These are phyloP conservation scores for Apophysomyces elegans DNA, from an alignment of 371 early-diverging fungal genomes.

Conservation along the genomic window DNA sequence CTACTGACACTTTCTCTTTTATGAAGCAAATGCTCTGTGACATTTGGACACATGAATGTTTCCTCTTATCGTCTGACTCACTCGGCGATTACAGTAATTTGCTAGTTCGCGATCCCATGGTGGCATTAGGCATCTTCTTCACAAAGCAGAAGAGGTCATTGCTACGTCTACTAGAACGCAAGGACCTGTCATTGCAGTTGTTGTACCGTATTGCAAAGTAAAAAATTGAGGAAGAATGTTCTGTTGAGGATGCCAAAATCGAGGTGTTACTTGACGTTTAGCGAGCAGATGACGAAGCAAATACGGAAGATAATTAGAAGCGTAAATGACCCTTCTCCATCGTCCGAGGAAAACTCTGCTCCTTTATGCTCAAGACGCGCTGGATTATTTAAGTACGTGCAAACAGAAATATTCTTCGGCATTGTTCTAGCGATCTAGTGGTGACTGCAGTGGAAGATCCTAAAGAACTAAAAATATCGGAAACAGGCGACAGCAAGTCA, in stretches of 20 bases:
- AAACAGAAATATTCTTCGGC: too few species aligned
- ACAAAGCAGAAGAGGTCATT: slow-evolving; percentile 8
- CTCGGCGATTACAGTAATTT: neutral
- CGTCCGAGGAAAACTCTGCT: too few species aligned
- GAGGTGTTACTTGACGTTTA: too few species aligned
- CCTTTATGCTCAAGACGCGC: too few species aligned
- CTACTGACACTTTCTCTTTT: neutral
- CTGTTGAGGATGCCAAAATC: too few species aligned
- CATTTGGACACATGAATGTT: slow-evolving; percentile 3
- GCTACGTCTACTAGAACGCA: neutral
- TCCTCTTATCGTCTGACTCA: slow-evolving; percentile 1
- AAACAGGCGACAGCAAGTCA: neutral
- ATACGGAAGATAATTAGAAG: too few species aligned
- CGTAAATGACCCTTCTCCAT: too few species aligned
- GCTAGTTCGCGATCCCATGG: slow-evolving; percentile 1
- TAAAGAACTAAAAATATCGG: slow-evolving; percentile 4
- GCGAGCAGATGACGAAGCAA: too few species aligned
- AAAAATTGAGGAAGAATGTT: too few species aligned
- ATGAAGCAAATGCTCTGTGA: slow-evolving; percentile 5
- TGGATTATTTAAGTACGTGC: too few species aligned
- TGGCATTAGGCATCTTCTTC: slow-evolving; percentile 6
- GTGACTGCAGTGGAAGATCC: slow-evolving; percentile 16
- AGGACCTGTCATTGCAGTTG: neutral
- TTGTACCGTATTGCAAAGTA: neutral
- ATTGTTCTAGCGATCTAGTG: neutral